These are phyloP conservation scores for Leishmania turanica DNA, from an alignment of 208 protist genomes.

Conservation along the genomic window DNA sequence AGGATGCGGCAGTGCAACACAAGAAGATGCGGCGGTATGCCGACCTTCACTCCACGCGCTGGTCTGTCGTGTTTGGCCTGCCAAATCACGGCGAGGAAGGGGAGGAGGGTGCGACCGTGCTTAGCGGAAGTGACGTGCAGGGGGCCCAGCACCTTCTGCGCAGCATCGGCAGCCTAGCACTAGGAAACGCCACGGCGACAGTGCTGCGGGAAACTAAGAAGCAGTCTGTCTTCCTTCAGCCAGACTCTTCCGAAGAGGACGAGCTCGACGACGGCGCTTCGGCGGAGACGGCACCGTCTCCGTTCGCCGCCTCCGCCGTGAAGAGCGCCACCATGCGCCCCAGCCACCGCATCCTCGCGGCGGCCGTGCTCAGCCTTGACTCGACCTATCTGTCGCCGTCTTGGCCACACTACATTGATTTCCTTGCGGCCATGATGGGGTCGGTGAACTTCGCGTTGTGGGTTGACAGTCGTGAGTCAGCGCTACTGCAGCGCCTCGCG, in stretches of 20 bases:
- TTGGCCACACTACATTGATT: constrained; percentile 44
- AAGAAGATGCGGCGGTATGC: background rate
- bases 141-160: constrained; percentile 42
- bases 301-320: background rate
- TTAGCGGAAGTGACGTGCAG: constrained; percentile 24
- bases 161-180: constrained; percentile 28
- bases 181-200: constrained; percentile 37
- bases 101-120: constrained; percentile 25
- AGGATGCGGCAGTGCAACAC: background rate
- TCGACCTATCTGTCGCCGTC: constrained; percentile 9
- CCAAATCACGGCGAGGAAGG: background rate
- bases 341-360: constrained; percentile 58
- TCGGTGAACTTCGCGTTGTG: constrained; percentile 55
- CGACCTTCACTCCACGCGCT: constrained; percentile 24
- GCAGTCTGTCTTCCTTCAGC: constrained; percentile 14
- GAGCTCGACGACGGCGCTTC: constrained; percentile 22
- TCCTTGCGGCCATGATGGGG: constrained; percentile 45
- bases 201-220: constrained; percentile 55
- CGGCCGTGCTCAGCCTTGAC: constrained; percentile 39
- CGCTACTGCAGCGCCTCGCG: constrained; percentile 30
- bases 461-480: constrained; percentile 38
- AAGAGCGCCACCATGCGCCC: constrained; percentile 28
- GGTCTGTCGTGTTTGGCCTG: constrained; percentile 17
- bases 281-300: background rate
- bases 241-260: constrained; percentile 16